These are phyloP conservation scores for Pyrenopolyporus hunteri DNA, from an alignment of 495 filamentous ascomycete genomes.

Conservation along the genomic window DNA sequence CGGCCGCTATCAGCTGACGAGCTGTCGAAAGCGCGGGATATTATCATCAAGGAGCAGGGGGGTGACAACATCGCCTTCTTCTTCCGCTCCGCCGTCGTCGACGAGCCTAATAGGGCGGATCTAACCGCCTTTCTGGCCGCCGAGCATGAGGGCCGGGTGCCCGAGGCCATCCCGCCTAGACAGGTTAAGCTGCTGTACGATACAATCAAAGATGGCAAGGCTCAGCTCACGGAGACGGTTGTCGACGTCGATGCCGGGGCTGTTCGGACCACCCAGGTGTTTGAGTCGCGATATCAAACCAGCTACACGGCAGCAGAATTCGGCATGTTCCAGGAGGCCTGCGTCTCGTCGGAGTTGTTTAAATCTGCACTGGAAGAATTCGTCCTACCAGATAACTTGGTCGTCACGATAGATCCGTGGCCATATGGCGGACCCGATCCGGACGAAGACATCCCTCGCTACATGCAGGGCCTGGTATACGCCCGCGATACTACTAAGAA, in stretches of 20 bases:
- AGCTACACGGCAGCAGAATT: slow-evolving; percentile 67
- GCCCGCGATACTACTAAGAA: slow-evolving; percentile 54
- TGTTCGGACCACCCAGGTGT: slow-evolving; percentile 57
- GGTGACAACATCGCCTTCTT: slow-evolving; percentile 48
- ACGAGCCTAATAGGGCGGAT: slow-evolving; percentile 66
- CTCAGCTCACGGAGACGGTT: slow-evolving; percentile 67
- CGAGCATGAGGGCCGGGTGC: slow-evolving; percentile 51
- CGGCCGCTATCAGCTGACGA: slow-evolving; percentile 64
- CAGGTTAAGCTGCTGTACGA: slow-evolving; percentile 72
- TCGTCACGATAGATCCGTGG: slow-evolving; percentile 73
- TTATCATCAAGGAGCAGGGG: slow-evolving; percentile 35
- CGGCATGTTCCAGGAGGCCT: slow-evolving; percentile 64
- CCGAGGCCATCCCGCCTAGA: slow-evolving; percentile 58
- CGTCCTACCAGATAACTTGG: slow-evolving; percentile 65
- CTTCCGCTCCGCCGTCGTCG: slow-evolving; percentile 68
- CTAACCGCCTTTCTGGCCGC: slow-evolving; percentile 52
- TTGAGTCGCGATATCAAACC: slow-evolving; percentile 66
- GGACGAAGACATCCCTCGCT: slow-evolving; percentile 60
- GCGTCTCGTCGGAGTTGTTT: slow-evolving; percentile 65
- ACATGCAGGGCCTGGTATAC: slow-evolving; percentile 56
- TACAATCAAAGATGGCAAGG: slow-evolving; percentile 61
- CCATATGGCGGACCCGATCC: slow-evolving; percentile 69
- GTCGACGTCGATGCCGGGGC: slow-evolving; percentile 61
- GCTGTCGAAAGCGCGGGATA: slow-evolving; percentile 52
- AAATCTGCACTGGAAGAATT: slow-evolving; percentile 65